Evolutionary conservation across 2,329 filamentous ascomycete genomes (phyloP), one percentile per base, ranked within the genome.

Genomic region (Intubia oerlemansii): DNA sequence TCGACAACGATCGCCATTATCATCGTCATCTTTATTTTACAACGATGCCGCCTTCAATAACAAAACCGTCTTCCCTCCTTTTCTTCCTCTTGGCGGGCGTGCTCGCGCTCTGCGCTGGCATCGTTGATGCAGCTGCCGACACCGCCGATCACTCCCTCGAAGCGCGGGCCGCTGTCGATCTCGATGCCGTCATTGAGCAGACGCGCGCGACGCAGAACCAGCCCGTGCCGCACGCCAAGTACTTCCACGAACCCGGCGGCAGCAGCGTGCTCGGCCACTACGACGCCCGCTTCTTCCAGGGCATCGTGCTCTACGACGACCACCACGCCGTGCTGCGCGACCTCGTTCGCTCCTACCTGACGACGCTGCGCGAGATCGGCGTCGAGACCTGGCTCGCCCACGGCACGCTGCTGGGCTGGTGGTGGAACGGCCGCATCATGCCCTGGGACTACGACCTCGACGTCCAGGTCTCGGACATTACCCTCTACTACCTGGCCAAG

Each of bases 391-490:
- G 80, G 80, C 67, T 90, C 34, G 79, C 80, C 22, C 80, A 90
- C 47, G 80, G 80, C 27, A 82, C 79, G 5, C 52, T 88, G 28
- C 54, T 90, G 14, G 80, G 79, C 10, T 90, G 80, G 80, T 88
- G 77, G 76, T 90, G 80, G 80, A 85, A 81, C 45, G 62, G 57
- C 24, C 52, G 67, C 50, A 69, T 79, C 44, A 67, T 84, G 53
- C 77, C 78, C 1, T 84, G 78, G 78, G 79, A 88, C 48, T 77
- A 70, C 54, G 80, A 90, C 47, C 56, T 88, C 25, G 80, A 90
- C 48, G 77, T 78, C 1, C 80, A 88, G 50, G 69, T 88, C 17
- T 66, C 69, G 12, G 63, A 62, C 31, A 52, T 57, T 18, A 82
- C 78, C 1, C 56, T 88, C 25, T 48, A 55, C 20, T 67, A 67